Evolutionary conservation across 768 basidiomycete species (phyloP).

Genomic region (Panus rudis): DNA sequence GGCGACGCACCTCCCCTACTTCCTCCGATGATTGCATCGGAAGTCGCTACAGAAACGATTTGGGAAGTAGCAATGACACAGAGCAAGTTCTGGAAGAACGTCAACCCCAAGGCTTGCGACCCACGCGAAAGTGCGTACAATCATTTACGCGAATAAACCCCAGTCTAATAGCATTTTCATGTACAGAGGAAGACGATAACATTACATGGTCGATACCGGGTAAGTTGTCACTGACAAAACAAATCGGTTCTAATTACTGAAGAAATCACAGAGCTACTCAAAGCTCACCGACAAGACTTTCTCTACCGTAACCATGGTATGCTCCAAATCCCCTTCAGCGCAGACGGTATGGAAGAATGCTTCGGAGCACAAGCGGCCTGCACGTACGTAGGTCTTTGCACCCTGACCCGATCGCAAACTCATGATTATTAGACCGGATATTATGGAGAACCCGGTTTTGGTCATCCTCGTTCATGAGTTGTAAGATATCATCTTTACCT

Average conservation of each 20-base stretch:
- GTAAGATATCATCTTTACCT: slow-evolving; percentile 39
- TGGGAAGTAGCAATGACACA: slow-evolving; percentile 85
- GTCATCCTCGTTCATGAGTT: slow-evolving; percentile 94
- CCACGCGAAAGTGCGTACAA: slow-evolving; percentile 59
- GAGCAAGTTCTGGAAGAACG: slow-evolving; percentile 84
- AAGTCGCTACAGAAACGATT: slow-evolving; percentile 82
- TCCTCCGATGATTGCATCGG: slow-evolving; percentile 64
- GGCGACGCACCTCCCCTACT: slow-evolving; percentile 81
- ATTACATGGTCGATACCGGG: slow-evolving; percentile 65
- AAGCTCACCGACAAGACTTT: slow-evolving; percentile 81
- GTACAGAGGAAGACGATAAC: slow-evolving; percentile 52
- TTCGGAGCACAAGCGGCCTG: slow-evolving; percentile 84
- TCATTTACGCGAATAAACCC: not conserved
- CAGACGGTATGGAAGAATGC: slow-evolving; percentile 53
- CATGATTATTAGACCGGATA: slow-evolving; percentile 49
- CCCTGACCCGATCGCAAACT: not conserved
- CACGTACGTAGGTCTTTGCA: slow-evolving; percentile 54
- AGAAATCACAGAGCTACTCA: slow-evolving; percentile 66
- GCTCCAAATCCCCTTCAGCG: slow-evolving; percentile 75
- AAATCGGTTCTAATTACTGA: no score
- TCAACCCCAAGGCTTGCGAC: slow-evolving; percentile 77
- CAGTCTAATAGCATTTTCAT: not conserved
- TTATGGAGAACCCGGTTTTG: slow-evolving; percentile 70
- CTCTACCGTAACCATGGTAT: slow-evolving; percentile 71
- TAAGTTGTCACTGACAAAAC: no score